These are phyloP conservation scores for Heliamphora pulchella DNA, from an alignment of 179 eudicot genomes.

Conservation along the genomic window DNA sequence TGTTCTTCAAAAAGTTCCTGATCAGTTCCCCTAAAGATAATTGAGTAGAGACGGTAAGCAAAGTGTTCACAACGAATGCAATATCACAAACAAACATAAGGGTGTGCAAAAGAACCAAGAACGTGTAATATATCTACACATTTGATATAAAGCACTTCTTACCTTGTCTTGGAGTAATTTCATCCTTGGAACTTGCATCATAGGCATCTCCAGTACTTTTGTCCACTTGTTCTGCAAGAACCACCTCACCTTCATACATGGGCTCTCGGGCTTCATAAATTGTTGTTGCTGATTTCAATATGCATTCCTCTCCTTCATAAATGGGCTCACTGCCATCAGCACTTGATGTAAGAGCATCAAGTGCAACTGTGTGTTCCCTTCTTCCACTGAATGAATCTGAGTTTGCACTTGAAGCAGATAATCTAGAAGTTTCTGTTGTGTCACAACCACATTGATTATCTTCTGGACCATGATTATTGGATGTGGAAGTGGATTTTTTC, in stretches of 20 bases:
- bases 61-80: not conserved
- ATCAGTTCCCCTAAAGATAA: constrained; percentile 56
- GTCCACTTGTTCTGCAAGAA: constrained; percentile 69
- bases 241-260: constrained; percentile 80
- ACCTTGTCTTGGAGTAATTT: constrained; percentile 58
- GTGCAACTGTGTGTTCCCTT: constrained; percentile 30
- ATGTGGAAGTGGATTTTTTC: constrained; percentile 23
- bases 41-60: constrained; percentile 5
- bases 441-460: constrained; percentile 21
- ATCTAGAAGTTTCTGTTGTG: constrained; percentile 21
- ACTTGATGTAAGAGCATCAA: constrained; percentile 41
- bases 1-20: constrained; percentile 59
- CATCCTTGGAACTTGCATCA: constrained; percentile 32
- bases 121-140: not conserved
- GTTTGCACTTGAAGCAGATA: constrained; percentile 26
- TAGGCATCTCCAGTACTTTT: constrained; percentile 26
- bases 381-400: constrained; percentile 33
- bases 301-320: constrained; percentile 91
- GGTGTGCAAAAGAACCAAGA: not conserved
- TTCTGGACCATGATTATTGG: constrained; percentile 26
- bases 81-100: not conserved
- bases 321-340: constrained; percentile 66
- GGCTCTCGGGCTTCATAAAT: constrained; percentile 55
- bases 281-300: constrained; percentile 44
- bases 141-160: constrained; percentile 12